Conservation (phyloP, 2,329 filamentous ascomycete genomes). For the Decorospora gaudefroyi region DNA sequence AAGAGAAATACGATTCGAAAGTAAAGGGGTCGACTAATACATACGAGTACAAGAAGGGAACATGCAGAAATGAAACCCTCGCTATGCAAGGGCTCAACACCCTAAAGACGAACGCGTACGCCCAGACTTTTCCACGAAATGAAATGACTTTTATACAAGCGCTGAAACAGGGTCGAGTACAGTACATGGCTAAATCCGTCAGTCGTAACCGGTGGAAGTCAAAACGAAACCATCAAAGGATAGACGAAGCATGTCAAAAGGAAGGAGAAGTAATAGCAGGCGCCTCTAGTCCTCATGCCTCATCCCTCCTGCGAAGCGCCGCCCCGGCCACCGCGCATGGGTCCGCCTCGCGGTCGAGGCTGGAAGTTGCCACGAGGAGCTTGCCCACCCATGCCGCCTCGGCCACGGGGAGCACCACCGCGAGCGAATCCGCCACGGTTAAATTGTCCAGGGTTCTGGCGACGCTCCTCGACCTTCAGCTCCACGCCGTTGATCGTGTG, state of each 20-base stretch:
- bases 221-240: conserved; percentile 25
- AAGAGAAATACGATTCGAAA: conserved; percentile 32
- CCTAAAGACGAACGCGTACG: conserved; percentile 36
- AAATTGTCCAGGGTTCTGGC: conserved; percentile 56
- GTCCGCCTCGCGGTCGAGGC: conserved; percentile 69
- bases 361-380: conserved; percentile 70
- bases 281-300: conserved; percentile 14
- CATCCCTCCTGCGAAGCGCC: conserved; percentile 43
- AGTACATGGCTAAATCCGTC: conserved; percentile 46
- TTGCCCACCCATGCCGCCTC: conserved; percentile 62
- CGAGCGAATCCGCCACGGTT: conserved; percentile 45
- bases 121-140: conserved; percentile 45
- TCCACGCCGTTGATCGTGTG: conserved; percentile 81
- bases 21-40: conserved; percentile 31
- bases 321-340: conserved; percentile 58
- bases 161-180: conserved; percentile 41
- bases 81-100: conserved; percentile 47
- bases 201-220: conserved; percentile 37
- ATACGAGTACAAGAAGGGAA: conserved; percentile 34
- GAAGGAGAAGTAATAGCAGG: conserved; percentile 7
- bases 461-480: conserved; percentile 86
- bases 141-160: conserved; percentile 47
- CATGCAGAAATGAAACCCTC: conserved; percentile 43
- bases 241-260: conserved; percentile 12
- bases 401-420: conserved; percentile 57